Conservation (phyloP, 805 yeast genomes). For the Nakazawaea ishiwadae region DNA sequence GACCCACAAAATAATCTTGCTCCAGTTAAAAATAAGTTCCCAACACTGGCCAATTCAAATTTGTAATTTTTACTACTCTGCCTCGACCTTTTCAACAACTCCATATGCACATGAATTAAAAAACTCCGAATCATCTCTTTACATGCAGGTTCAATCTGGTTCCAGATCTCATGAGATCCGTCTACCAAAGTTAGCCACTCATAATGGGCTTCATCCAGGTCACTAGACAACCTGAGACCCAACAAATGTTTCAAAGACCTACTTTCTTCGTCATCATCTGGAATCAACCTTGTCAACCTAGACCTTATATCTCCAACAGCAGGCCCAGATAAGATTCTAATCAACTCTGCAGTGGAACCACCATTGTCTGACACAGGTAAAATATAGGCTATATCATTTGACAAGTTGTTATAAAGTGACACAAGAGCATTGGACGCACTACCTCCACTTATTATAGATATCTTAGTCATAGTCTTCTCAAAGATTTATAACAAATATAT, state of each 20-base stretch:
- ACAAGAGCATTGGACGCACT: slow-evolving; percentile 84
- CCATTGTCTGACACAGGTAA: slow-evolving; percentile 91
- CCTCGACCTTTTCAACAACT: slow-evolving; percentile 62
- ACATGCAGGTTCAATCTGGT: slow-evolving; percentile 47
- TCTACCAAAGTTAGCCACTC: slow-evolving; percentile 82
- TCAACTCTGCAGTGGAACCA: slow-evolving; percentile 87
- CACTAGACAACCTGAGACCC: slow-evolving; percentile 47
- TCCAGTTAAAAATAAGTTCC: slow-evolving; percentile 81
- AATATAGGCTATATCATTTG: slow-evolving; percentile 53
- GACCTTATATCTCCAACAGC: slow-evolving; percentile 93
- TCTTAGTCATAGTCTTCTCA: slow-evolving; percentile 18
- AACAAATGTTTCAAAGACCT: slow-evolving; percentile 30
- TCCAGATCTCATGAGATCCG: slow-evolving; percentile 73
- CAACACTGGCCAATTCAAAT: slow-evolving; percentile 76
- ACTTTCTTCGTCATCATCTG: slow-evolving; percentile 33
- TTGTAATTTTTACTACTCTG: slow-evolving; percentile 55
- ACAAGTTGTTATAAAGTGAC: slow-evolving; percentile 43
- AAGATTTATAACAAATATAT: neutral
- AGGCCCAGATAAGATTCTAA: slow-evolving; percentile 87
- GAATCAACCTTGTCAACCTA: slow-evolving; percentile 68
- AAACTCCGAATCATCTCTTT: slow-evolving; percentile 75
- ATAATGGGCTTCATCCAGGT: slow-evolving; percentile 44
- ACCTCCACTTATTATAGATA: slow-evolving; percentile 65
- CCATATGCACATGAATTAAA: slow-evolving; percentile 73
- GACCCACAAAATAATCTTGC: slow-evolving; percentile 80